Base-by-base conservation (phyloP, 352 stramenopile species). In the Peronospora farinosa region DNA sequence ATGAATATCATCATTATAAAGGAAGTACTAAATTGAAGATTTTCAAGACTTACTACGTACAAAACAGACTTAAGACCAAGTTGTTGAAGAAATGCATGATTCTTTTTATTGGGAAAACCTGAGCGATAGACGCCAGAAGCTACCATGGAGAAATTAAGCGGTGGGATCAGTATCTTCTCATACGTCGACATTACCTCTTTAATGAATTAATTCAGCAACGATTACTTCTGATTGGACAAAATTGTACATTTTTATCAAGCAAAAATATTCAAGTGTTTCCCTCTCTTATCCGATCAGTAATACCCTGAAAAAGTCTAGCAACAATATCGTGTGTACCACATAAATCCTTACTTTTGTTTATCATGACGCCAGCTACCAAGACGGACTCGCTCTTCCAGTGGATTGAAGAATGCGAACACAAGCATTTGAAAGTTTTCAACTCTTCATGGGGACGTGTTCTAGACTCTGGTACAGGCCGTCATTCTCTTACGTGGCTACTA, bases 81-180 rank as follows among this genome's bases (percentile, higher is more conserved):
- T 57, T 91, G 68, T 69, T 90, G 77, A 15, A 95, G 62, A 51
- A 95, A 95, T 12, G 75, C 66, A 48, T 92, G 78, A 53, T 95
- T 94, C 57, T 94, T 94, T 49, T 70, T 72, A 65, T 93, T 92
- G 7, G 85, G 85, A 54, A 92, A 94, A 3, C 82, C 81, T 0
- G 79, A 92, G 51, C 85, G 78, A 65, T 95, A 95, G 40, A 95
- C 81, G 41, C 83, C 85, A 23, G 76, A 84, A 38, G 83, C 77
- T 45, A 95, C 83, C 78, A 93, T 92, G 39, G 81, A 90, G 60
- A 94, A 95, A 61, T 95, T 95, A 47, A 93, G 75, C 57, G 85
- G 85, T 51, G 84, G 79, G 54, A 93, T 93, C 49, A 92, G 67
- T 51, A 77, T 91, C 69, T 89, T 91, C 63, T 92, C 83, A 61